These are phyloP conservation scores for Chenopodium berlandieri DNA, from an alignment of 148 eudicot species.

Conservation along the genomic window DNA sequence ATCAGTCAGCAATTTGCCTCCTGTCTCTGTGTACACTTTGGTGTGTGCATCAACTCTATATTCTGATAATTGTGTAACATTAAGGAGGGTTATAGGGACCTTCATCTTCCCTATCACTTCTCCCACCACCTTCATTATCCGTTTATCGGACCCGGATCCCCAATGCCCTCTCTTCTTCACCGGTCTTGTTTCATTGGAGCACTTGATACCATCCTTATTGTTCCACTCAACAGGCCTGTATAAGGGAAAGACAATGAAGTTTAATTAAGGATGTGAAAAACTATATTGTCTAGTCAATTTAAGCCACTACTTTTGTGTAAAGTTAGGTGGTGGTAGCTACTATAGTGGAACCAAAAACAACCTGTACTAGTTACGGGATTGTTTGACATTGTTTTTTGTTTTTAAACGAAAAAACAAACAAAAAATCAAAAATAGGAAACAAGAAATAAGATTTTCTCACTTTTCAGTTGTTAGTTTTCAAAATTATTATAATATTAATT, in stretches of 20 bases:
- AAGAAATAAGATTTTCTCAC: too few species aligned
- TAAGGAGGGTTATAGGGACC: conserved; percentile 59
- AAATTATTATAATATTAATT: too few species aligned
- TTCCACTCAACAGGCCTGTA: conserved; percentile 50
- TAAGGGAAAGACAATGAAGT: too few species aligned
- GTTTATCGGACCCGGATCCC: conserved; percentile 75
- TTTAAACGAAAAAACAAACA: too few species aligned
- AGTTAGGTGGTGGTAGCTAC: too few species aligned
- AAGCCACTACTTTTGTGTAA: too few species aligned
- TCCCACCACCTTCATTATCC: conserved; percentile 59
- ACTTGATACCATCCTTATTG: conserved; percentile 50
- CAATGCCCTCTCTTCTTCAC: conserved; percentile 61
- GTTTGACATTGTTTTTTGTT: too few species aligned
- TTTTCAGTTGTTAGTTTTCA: too few species aligned
- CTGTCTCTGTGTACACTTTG: conserved; percentile 63
- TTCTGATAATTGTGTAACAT: conserved; percentile 81
- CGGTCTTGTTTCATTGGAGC: conserved; percentile 85
- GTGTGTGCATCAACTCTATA: conserved; percentile 78
- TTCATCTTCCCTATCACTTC: conserved; percentile 62
- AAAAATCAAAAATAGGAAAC: too few species aligned
- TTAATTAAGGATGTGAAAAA: background rate
- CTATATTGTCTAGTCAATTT: background rate
- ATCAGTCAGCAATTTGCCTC: conserved; percentile 61
- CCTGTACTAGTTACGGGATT: too few species aligned
- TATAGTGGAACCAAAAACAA: too few species aligned